Evolutionary conservation across 495 filamentous ascomycete genomes (phyloP).

Genomic region (Podospora didyma): DNA sequence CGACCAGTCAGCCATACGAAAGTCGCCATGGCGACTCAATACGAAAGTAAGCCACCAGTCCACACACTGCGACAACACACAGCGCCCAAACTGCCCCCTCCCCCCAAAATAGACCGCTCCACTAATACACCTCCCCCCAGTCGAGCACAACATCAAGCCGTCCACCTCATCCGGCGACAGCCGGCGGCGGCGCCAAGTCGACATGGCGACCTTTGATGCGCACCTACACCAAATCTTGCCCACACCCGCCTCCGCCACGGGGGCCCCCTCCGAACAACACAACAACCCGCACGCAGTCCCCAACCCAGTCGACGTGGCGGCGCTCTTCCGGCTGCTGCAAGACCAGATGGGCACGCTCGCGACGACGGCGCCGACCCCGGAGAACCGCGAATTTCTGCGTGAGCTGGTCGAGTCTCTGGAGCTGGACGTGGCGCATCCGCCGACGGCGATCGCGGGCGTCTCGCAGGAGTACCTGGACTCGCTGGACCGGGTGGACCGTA

Average conservation of each 20-base stretch:
- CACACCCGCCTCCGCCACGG: constrained; percentile 21
- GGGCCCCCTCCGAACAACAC: constrained; percentile 34
- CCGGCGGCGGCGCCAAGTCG: constrained; percentile 60
- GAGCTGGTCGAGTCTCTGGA: constrained; percentile 61
- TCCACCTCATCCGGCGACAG: constrained; percentile 24
- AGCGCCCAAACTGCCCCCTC: background rate
- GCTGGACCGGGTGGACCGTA: constrained; percentile 75
- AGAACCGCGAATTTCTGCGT: constrained; percentile 59
- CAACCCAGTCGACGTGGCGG: constrained; percentile 68
- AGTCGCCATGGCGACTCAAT: constrained; percentile 40
- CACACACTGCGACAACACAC: background rate
- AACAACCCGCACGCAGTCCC: constrained; percentile 63
- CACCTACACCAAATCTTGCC: constrained; percentile 63
- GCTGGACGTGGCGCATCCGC: constrained; percentile 59
- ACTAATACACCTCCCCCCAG: constrained; percentile 38
- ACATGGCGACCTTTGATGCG: constrained; percentile 85
- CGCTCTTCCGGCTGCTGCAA: constrained; percentile 51
- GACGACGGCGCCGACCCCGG: constrained; percentile 47
- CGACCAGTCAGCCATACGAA: background rate
- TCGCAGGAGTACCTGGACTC: constrained; percentile 74
- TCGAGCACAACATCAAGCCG: constrained; percentile 74
- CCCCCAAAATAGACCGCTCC: constrained; percentile 11
- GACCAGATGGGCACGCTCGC: constrained; percentile 44
- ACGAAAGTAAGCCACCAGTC: constrained; percentile 34
- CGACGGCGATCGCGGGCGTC: constrained; percentile 67